Evolutionary conservation across 495 filamentous ascomycete species (phyloP).

Genomic region (Cenococcum geophilum): DNA sequence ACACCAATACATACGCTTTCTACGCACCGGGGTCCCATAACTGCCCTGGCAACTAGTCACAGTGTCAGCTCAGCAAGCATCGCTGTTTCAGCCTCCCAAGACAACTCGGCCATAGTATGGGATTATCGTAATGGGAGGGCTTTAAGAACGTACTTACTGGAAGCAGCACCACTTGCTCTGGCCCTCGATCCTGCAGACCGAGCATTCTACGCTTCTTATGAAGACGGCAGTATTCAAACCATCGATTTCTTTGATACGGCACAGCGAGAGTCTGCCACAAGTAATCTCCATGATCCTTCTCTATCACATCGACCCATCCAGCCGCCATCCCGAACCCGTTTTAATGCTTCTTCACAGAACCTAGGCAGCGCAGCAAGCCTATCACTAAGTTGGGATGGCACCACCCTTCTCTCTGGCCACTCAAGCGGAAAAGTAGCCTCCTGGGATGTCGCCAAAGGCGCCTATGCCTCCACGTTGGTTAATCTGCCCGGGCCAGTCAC

Average conservation of each 20-base stretch:
- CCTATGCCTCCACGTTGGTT: constrained; percentile 54
- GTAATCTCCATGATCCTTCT: constrained; percentile 23
- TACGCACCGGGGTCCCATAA: constrained; percentile 74
- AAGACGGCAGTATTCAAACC: constrained; percentile 77
- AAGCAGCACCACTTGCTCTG: constrained; percentile 62
- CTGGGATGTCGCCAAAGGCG: constrained; percentile 69
- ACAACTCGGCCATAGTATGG: constrained; percentile 82
- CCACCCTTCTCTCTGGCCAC: constrained; percentile 73
- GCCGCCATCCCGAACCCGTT: constrained; percentile 45
- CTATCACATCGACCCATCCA: constrained; percentile 28
- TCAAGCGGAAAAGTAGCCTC: constrained; percentile 65
- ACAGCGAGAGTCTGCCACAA: constrained; percentile 8
- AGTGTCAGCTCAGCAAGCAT: constrained; percentile 64
- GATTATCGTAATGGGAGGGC: constrained; percentile 71
- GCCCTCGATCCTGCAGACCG: constrained; percentile 77
- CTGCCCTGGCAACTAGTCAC: constrained; percentile 59
- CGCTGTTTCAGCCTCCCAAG: constrained; percentile 69
- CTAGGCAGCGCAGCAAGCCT: constrained; percentile 58
- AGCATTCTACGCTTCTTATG: constrained; percentile 73
- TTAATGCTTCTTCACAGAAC: constrained; percentile 55
- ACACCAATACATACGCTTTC: constrained; percentile 61
- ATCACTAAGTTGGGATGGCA: constrained; percentile 74
- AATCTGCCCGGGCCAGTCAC: constrained; percentile 73
- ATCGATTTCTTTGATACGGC: constrained; percentile 59
- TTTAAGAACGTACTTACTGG: constrained; percentile 73